Evolutionary conservation across 176 grass and related monocot species (phyloP), one percentile per base, ranked within the genome.

Genomic region (Paspalum notatum): DNA sequence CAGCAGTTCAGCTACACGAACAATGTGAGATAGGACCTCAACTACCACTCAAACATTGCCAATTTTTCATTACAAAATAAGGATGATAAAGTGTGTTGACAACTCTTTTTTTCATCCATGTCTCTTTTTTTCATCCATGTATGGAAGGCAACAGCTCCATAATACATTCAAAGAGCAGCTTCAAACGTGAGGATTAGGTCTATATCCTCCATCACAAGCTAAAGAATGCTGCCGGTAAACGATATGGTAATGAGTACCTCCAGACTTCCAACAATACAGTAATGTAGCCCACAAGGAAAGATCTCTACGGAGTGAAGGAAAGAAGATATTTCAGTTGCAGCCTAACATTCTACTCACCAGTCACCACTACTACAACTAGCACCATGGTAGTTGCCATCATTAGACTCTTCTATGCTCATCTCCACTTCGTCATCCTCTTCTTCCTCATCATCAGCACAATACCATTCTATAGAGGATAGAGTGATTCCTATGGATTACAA

Each of bases 391-490:
- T 67, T 43, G 10, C 7, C 20, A 67, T 32, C n/a, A 27, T 54
- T 22, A 77, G 38, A 44, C 4, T 16, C 62, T 47, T 41, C 25
- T 40, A 1, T 6, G 9, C 22, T 42, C 45, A 18, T 18, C 51
- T 18, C 41, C 6, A 71, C 10, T 32, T 14, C 26, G 14, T 66
- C 81, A 15, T 83, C 52, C 20, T 54, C 52, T 54, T 54, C 66
- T 0, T 77, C 53, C 17, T 78, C 74, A 6, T 68, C 51, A 47
- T 79, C 47, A 51, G 12, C 13, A 62, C 12, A 37, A 12, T 51
- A 18, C 37, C 15, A 47, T 66, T 79, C 58, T 46, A 85, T 16
- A 54, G 68, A 16, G 14, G 83, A 80, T 43, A 64, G 24, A 55
- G 6, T 24, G 6, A 39, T 46, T 64, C 83, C 76, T 80, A 14